Evolutionary conservation across 1,139 yeast species (phyloP).

Genomic region (Casaregolazyma suthepensis): DNA sequence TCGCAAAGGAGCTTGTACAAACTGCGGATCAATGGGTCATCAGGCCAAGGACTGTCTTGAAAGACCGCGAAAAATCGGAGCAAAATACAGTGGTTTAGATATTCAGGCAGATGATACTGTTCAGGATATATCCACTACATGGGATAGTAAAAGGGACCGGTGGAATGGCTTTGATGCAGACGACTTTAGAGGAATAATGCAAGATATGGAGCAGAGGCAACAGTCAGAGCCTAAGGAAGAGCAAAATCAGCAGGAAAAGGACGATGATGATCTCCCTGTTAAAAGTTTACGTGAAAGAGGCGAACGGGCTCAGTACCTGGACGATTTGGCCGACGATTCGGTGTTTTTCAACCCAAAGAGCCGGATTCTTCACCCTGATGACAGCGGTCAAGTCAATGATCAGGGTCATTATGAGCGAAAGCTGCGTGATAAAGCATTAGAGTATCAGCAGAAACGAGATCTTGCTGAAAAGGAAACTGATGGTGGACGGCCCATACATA

Average conservation of each 20-base stretch:
- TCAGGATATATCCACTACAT: constrained; percentile 32
- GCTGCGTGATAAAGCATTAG: constrained; percentile 47
- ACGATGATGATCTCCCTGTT: constrained; percentile 11
- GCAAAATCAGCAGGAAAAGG: constrained; percentile 3
- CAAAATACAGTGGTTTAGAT: constrained; percentile 32
- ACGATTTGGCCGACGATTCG: constrained; percentile 33
- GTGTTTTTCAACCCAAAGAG: constrained; percentile 51
- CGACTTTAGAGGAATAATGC: constrained; percentile 51
- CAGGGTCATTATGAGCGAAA: constrained; percentile 49
- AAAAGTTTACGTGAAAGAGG: constrained; percentile 42
- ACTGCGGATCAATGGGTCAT: constrained; percentile 49
- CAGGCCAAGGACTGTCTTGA: constrained; percentile 45
- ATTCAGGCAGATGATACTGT: constrained; percentile 28
- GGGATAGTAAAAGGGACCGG: constrained; percentile 67
- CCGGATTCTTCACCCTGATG: constrained; percentile 38
- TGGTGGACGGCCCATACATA: constrained; percentile 39
- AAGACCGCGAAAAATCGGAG: constrained; percentile 41
- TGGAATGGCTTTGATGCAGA: constrained; percentile 69
- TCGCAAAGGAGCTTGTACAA: constrained; percentile 42
- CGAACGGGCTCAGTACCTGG: constrained; percentile 49
- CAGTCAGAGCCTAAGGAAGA: constrained; percentile 14
- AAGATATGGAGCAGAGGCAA: constrained; percentile 37
- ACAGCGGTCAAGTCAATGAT: constrained; percentile 45
- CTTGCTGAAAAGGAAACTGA: constrained; percentile 49
- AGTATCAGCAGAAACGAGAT: constrained; percentile 42